Evolutionary conservation across 1,284 basidiomycete species (phyloP).

Genomic region (Ustilago crameri): DNA sequence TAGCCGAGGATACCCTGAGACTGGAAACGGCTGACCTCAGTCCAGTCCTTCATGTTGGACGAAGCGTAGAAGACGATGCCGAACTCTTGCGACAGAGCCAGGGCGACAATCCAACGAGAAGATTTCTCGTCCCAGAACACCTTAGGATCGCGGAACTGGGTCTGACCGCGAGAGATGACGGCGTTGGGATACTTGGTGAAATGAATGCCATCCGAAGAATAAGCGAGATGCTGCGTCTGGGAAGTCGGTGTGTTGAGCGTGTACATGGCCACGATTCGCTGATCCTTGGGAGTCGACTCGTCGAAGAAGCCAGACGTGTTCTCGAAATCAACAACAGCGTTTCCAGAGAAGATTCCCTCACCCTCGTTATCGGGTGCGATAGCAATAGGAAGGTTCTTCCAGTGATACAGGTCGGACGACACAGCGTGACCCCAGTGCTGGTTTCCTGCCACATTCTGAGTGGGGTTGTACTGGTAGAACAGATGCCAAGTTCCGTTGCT

Average conservation of each 20-base stretch:
- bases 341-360: conserved; percentile 68
- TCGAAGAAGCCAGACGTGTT: conserved; percentile 71
- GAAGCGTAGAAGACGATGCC: conserved; percentile 69
- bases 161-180: conserved; percentile 64
- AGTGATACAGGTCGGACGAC: conserved; percentile 69
- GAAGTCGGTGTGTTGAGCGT: conserved; percentile 68
- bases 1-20: conserved; percentile 64
- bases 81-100: conserved; percentile 68
- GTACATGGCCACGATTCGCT: conserved; percentile 70
- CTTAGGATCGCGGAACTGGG: conserved; percentile 70
- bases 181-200: conserved; percentile 68
- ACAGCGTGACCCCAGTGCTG: conserved; percentile 71
- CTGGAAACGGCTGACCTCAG: conserved; percentile 66
- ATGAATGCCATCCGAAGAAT: conserved; percentile 69
- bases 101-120: conserved; percentile 69
- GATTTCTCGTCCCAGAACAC: conserved; percentile 68
- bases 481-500: conserved; percentile 70
- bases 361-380: conserved; percentile 60
- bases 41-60: conserved; percentile 69
- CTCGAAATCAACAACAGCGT: conserved; percentile 69
- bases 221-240: conserved; percentile 69
- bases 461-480: conserved; percentile 70
- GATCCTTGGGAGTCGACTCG: conserved; percentile 61
- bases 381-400: conserved; percentile 69
- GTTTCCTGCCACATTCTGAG: conserved; percentile 68